These are phyloP conservation scores for Luzula sylvatica DNA, from an alignment of 176 grass and related monocot genomes.

Conservation along the genomic window DNA sequence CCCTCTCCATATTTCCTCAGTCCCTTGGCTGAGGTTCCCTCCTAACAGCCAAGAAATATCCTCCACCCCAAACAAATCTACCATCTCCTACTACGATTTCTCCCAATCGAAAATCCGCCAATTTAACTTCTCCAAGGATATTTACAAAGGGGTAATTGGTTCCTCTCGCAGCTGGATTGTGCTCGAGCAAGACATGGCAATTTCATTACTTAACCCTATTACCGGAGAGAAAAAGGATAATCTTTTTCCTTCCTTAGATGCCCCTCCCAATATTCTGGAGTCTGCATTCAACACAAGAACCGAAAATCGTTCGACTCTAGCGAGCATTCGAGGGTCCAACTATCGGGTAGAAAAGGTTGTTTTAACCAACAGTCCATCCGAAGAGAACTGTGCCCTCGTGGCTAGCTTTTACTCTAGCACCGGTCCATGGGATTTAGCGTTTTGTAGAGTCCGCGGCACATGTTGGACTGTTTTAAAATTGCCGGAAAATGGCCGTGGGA, in stretches of 20 bases:
- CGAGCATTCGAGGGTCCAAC: neutral
- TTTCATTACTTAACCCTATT: too few species aligned
- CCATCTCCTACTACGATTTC: too few species aligned
- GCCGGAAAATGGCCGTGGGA: neutral
- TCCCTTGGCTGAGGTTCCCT: neutral
- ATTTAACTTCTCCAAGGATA: too few species aligned
- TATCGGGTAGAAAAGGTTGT: neutral
- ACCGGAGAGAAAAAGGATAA: neutral
- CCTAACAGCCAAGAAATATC: neutral
- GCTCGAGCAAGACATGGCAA: too few species aligned
- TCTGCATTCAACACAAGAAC: neutral
- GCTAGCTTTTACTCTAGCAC: neutral
- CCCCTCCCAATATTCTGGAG: neutral
- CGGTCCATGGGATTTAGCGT: neutral
- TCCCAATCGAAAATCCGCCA: too few species aligned
- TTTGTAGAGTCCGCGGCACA: neutral
- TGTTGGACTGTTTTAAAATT: neutral
- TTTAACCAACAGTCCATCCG: neutral
- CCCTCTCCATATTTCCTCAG: neutral
- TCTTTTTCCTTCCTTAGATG: slow-evolving; percentile 1
- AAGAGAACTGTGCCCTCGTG: neutral
- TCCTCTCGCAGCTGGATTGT: too few species aligned
- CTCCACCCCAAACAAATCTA: too few species aligned
- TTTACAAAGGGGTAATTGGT: too few species aligned
- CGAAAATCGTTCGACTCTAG: neutral